phyloP scores from a whole-genome alignment of 768 basidiomycete species.

The Boletus reticuloceps region DNA sequence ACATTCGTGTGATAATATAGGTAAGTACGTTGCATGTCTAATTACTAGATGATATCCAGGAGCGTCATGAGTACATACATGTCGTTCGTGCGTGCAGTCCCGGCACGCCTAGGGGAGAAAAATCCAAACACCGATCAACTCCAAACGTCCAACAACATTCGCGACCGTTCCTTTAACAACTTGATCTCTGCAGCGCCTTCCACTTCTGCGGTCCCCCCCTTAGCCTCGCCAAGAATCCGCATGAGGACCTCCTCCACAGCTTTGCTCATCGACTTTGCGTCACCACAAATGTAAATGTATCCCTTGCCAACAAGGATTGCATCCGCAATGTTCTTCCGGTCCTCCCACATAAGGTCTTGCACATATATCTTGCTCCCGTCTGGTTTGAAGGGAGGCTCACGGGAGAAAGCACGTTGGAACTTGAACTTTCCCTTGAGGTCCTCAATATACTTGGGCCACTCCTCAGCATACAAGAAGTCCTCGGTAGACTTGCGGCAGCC shows the following conservation, averaged over 20 bases:
- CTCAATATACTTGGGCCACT: conserved; percentile 85
- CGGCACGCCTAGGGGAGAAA: not conserved
- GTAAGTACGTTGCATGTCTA: conserved; percentile 16
- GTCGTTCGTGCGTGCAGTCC: conserved; percentile 2
- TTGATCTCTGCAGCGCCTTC: conserved; percentile 93
- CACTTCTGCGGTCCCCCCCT: conserved; percentile 83
- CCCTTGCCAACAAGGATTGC: conserved; percentile 93
- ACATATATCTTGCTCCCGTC: conserved; percentile 98
- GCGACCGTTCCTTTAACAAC: conserved; percentile 89
- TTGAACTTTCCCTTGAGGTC: conserved; percentile 92
- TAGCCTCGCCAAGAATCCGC: conserved; percentile 85
- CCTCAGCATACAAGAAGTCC: conserved; percentile 93
- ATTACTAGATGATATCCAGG: conserved; percentile 8
- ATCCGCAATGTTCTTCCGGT: conserved; percentile 77
- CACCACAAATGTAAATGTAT: conserved; percentile 97
- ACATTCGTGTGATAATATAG: conserved; percentile 7
- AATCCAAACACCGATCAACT: conserved; percentile 45
- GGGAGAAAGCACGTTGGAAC: conserved; percentile 88
- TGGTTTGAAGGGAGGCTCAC: conserved; percentile 79
- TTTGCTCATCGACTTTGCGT: conserved; percentile 95
- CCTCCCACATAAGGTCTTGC: conserved; percentile 94
- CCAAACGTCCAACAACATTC: conserved; percentile 88
- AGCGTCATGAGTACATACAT: conserved; percentile 10
- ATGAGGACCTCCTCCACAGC: conserved; percentile 89
- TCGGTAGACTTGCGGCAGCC: conserved; percentile 87